Base-by-base conservation (phyloP, 805 yeast genomes). In the Kazachstania martiniae region DNA sequence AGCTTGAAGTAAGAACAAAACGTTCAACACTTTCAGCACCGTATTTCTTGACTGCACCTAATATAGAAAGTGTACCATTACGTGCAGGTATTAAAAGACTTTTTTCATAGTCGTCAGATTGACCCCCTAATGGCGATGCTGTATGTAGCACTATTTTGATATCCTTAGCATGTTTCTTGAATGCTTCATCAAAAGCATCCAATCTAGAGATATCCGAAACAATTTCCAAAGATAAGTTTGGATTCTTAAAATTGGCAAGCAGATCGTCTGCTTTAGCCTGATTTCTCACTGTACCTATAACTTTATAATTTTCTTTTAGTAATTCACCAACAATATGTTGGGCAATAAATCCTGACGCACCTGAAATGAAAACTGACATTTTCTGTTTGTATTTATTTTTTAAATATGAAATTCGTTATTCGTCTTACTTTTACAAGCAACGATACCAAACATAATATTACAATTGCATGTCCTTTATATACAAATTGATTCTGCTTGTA, bases 81-180 rank as follows among this genome's bases (percentile, higher is more conserved):
- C 70, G 62, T 1, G 82, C 80, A 9, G 83, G 82, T n/a, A 57
- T 49, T 16, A 73, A 49, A 46, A 70, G 61, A 27, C 65, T 75
- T 16, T 61, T 58, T 41, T 74, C 74, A 32, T 65, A 65, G 5
- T 62, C 58, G 3, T 33, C 27, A 8, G 44, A 31, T 3, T 57
- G 56, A 31, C 46, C 56, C 1, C 50, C 39, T 40, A 65, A 62
- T 12, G 77, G 76, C 18, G 71, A 65, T 8, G 74, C 72, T 0
- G 70, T 62, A 50, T 70, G 77, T 14, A 70, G 43, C 4, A 72
- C 64, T 37, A 46, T 53, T n/a, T 56, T 55, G 28, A 69, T 50
- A 23, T 68, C 65, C 4, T 35, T 27, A 2, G 62, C 58, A 33
- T 67, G 59, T 13, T 48, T 49, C 15, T 54, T 34, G 31, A 73